Evolutionary conservation across 345 rosid species (phyloP).

Genomic region (Garcia nutans): DNA sequence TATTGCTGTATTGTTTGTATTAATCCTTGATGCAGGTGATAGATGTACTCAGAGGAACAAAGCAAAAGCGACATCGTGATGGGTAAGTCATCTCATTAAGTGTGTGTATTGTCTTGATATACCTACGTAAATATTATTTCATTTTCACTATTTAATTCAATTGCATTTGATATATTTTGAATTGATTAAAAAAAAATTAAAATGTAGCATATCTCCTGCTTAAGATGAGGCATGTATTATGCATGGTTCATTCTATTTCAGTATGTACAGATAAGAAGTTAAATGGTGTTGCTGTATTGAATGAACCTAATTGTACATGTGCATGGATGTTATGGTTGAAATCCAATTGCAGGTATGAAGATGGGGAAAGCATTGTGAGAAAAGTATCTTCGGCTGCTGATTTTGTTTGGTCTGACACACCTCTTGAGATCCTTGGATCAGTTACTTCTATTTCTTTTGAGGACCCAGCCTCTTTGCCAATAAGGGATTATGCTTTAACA

Average conservation of each 20-base stretch:
- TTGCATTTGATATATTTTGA: background rate
- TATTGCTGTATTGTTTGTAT: slow-evolving; percentile 11
- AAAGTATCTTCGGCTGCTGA: slow-evolving; percentile 75
- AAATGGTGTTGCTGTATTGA: background rate
- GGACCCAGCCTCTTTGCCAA: slow-evolving; percentile 53
- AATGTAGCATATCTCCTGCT: background rate
- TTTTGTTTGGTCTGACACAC: slow-evolving; percentile 76
- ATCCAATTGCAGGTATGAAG: slow-evolving; percentile 60
- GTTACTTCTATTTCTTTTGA: slow-evolving; percentile 72
- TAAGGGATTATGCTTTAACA: slow-evolving; percentile 64
- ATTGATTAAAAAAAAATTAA: background rate
- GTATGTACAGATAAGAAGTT: background rate
- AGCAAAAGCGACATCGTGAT: slow-evolving; percentile 77
- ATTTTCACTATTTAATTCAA: background rate
- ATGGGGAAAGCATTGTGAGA: slow-evolving; percentile 65
- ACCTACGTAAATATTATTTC: background rate
- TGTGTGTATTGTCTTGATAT: background rate
- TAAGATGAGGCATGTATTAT: background rate
- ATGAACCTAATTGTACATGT: background rate
- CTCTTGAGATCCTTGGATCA: slow-evolving; percentile 91
- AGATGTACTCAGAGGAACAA: slow-evolving; percentile 69
- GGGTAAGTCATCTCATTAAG: slow-evolving; percentile 52
- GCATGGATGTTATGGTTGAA: background rate
- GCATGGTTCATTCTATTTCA: background rate
- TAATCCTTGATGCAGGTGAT: slow-evolving; percentile 49